Base-by-base conservation (phyloP, 139 green algal genomes). In the Dunaliella primolecta region DNA sequence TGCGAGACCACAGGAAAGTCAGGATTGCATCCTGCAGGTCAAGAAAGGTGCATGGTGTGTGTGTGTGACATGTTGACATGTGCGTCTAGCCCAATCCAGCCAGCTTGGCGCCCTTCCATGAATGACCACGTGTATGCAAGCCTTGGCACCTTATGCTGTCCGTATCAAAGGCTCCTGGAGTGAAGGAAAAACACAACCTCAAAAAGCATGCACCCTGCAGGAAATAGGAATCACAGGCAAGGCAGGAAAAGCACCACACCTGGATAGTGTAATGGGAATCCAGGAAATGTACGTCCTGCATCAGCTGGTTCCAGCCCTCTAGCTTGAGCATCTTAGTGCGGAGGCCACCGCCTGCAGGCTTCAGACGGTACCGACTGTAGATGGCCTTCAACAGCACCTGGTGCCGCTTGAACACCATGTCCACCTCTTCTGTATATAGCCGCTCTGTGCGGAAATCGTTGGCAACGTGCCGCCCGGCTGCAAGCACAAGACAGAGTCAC, bases 341-440 rank as follows among this genome's bases (percentile, higher is more conserved):
- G 85, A 96, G 87, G 36, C 93, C 93, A 57, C 93, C 93, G 11
- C 88, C 85, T 35, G 35, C 55, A 3, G 93, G 93, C 85, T 93
- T 94, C 46, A 93, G 86, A 11, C 93, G 88, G 80, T 91, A 95
- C 38, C 88, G 86, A 76, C 83, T 90, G 88, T 95, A 95, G 1
- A 95, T 80, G 38, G 89, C 89, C 89, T 93, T 94, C 36, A 95
- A 86, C 86, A 94, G 70, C n/a, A 89, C 79, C 80, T 88, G 86
- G 86, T 92, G 88, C 55, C 86, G 81, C 86, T 95, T 95, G 37
- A 94, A 81, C 87, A 93, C 83, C 86, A 90, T 1, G 85, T 93
- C 90, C 77, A 89, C 80, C 79, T 95, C 91, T 85, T 97, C 93
- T 2, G 81, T 89, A 90, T 97, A 96, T 46, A 96, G 89, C 21